phyloP scores from a whole-genome alignment of 108 stramenopile species.

The Conticribra guillardii region DNA sequence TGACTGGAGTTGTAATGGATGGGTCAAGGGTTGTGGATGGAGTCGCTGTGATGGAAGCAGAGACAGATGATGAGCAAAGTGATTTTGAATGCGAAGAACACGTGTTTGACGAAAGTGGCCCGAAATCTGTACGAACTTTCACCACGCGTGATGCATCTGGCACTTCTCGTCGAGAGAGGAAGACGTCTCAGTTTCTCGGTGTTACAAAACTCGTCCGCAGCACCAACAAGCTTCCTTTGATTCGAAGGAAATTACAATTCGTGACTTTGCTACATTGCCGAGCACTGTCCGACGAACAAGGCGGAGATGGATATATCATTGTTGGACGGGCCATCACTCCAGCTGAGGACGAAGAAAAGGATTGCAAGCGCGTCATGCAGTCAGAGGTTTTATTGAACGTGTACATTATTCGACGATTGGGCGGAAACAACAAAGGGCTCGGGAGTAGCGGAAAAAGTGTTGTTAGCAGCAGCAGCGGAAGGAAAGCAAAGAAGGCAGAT shows the following conservation, averaged over 20 bases:
- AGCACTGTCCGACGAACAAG: conserved; percentile 60
- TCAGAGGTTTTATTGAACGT: conserved; percentile 53
- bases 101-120: conserved; percentile 28
- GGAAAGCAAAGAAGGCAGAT: conserved; percentile 52
- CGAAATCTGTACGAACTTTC: conserved; percentile 15
- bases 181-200: conserved; percentile 53
- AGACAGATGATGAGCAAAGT: conserved; percentile 42
- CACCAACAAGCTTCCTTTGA: conserved; percentile 62
- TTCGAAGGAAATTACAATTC: conserved; percentile 66
- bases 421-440: conserved; percentile 11
- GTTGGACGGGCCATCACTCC: conserved; percentile 70
- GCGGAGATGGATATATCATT: conserved; percentile 76
- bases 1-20: conserved; percentile 47
- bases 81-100: conserved; percentile 24
- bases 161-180: conserved; percentile 14
- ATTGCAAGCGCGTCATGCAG: conserved; percentile 29
- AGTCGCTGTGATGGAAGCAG: conserved; percentile 32
- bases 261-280: conserved; percentile 70
- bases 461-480: conserved; percentile 28
- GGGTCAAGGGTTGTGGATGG: conserved; percentile 44
- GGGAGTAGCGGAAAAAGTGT: conserved; percentile 13
- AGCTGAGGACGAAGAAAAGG: conserved; percentile 33
- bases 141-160: neutral
- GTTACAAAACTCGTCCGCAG: conserved; percentile 76
- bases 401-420: conserved; percentile 45